Evolutionary conservation across 805 yeast genomes (phyloP), one percentile per base, ranked within the genome.

Genomic region (Barnettozyma californica): DNA sequence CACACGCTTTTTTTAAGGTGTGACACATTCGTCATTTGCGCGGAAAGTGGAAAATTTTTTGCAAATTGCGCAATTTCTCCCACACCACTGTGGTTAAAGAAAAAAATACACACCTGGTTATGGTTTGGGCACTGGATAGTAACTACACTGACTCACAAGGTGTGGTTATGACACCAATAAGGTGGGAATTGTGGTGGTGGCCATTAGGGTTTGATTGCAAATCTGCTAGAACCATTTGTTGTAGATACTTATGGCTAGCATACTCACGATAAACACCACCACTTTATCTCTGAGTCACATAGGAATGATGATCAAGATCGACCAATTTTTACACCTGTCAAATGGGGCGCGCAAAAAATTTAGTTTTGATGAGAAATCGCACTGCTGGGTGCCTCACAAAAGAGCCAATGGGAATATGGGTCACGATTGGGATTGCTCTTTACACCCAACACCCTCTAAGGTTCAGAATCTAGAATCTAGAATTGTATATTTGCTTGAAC

Each of bases 51-150:
- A 43, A 43, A 26, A 33, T n/a, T 16, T 43, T 41, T 18, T 21
- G 10, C 25, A 46, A 47, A 47, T 47, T 43, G 50, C 50, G 50
- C 46, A 39, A 47, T 47, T n/a, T 41, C 16, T 5, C 38, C 21
- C 20, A 38, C 44, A 35, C 38, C 38, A 20, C 23, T 35, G 38
- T 35, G 38, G 38, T 35, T 35, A 35, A 35, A 10, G 5, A 18
- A 20, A 18, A 18, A 35, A 10, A 18, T 14, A 35, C 20, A 18
- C 23, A 35, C 11, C 23, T 35, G 38, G 20, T 18, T 35, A 20
- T 35, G 38, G 23, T 16, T 14, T 13, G 16, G 23, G 23, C 23
- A 20, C 16, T 31, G 9, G 16, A 14, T 2, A 20, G 16, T 20
- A 20, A 16, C 23, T 21, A 35, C 3, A 16, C 26, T 38, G 27